A percentile compares a stretch with the other conserved stretches of the same genome.
Evolutionary conservation across 176 grass and related monocot genomes (phyloP).

Genomic region (bread wheat (Triticum aestivum)): IWGSC_CS_RefSeq_v2.1 NC_057806.1:661319669-661320168

Average conservation of each 20-base stretch:
- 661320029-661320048: conserved; percentile 70
- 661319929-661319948: conserved; percentile 72
- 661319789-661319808: neutral
- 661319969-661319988: conserved; percentile 94
- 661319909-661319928: conserved; percentile 69
- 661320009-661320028: conserved; percentile 39
- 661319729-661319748: neutral
- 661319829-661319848: conserved; percentile 37
- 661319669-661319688: neutral
- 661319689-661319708: neutral
- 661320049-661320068: conserved; percentile 87
- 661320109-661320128: conserved; percentile 49
- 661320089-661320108: conserved; percentile 67
- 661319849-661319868: conserved; percentile 77
- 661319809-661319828: neutral
- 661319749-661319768: no score
- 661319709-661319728: conserved; percentile 23
- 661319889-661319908: conserved; percentile 77
- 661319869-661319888: conserved; percentile 91
- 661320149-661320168: conserved; percentile 59
- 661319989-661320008: conserved; percentile 87
- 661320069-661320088: conserved; percentile 93
- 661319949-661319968: conserved; percentile 85
- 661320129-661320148: conserved; percentile 47
- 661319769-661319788: no score